These are phyloP conservation scores for Cytospora mali DNA, from an alignment of 2,329 filamentous ascomycete species.

Conservation along the genomic window DNA sequence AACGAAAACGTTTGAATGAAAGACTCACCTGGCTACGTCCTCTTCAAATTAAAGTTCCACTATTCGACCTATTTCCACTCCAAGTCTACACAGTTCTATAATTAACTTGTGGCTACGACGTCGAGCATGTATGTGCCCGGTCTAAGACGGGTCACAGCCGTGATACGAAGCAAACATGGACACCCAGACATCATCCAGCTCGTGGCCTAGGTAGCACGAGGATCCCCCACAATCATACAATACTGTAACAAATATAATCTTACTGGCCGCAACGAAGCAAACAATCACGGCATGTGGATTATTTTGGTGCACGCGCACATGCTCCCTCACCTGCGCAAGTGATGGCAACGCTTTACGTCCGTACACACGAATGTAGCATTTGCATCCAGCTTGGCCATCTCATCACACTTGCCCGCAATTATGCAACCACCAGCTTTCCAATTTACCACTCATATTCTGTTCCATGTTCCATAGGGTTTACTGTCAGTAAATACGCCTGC, in stretches of 20 bases:
- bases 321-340: too few relatives aligned
- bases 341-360: not conserved
- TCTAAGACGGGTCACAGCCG: not conserved
- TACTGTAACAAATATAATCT: not conserved
- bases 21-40: too few relatives aligned
- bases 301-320: not conserved
- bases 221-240: not conserved
- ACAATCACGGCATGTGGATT: not conserved
- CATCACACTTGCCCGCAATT: not conserved
- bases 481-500: too few relatives aligned
- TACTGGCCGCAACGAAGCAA: not conserved
- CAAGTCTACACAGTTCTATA: not conserved
- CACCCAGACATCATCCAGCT: not conserved
- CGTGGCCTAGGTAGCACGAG: not conserved
- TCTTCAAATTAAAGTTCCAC: too few relatives aligned
- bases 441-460: not conserved
- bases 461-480: too few relatives aligned
- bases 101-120: not conserved
- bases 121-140: not conserved
- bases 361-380: not conserved
- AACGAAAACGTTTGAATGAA: too few relatives aligned
- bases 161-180: not conserved
- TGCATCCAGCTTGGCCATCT: not conserved
- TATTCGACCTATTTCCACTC: too few relatives aligned
- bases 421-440: not conserved